These are phyloP conservation scores for Rachicladosporium sp. DNA, from an alignment of 2,329 filamentous ascomycete genomes.

Conservation along the genomic window DNA sequence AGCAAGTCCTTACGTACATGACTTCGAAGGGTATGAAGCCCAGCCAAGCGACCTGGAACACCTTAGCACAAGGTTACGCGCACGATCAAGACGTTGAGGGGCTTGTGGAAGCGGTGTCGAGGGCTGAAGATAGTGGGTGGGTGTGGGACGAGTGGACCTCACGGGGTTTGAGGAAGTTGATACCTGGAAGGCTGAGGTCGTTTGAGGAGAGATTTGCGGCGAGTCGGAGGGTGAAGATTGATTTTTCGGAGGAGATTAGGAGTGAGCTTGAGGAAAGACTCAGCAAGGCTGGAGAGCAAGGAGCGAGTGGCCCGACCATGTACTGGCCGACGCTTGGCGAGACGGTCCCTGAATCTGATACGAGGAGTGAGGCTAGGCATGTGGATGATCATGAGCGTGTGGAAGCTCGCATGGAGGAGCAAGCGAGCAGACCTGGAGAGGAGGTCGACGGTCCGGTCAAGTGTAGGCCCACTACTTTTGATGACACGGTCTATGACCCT, in stretches of 20 bases:
- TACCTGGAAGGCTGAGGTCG: constrained; percentile 6
- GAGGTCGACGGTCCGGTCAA: no score
- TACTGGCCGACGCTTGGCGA: no score
- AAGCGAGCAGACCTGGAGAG: no score
- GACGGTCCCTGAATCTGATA: no score
- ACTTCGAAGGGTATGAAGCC: constrained; percentile 47
- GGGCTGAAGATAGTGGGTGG: constrained; percentile 39
- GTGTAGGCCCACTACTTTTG: no score
- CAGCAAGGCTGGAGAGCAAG: constrained; percentile 1
- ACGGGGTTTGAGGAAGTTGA: constrained; percentile 9
- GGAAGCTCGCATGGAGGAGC: no score
- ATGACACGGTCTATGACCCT: no score
- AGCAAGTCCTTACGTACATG: constrained; percentile 61
- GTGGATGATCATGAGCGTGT: no score
- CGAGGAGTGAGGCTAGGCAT: no score
- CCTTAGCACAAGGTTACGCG: constrained; percentile 55
- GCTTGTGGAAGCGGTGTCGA: constrained; percentile 44
- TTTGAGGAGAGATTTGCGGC: constrained; percentile 7
- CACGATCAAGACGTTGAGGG: constrained; percentile 43
- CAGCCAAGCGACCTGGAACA: constrained; percentile 60
- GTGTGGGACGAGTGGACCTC: constrained; percentile 17
- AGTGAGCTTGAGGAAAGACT: constrained; percentile 6
- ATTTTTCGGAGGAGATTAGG: constrained; percentile 11
- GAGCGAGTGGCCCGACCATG: no score
- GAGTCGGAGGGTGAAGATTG: constrained; percentile 10